Evolutionary conservation across 306 rosid species (phyloP), one percentile per base, ranked within the genome.

Genomic region (Begonia loranthoides): DNA sequence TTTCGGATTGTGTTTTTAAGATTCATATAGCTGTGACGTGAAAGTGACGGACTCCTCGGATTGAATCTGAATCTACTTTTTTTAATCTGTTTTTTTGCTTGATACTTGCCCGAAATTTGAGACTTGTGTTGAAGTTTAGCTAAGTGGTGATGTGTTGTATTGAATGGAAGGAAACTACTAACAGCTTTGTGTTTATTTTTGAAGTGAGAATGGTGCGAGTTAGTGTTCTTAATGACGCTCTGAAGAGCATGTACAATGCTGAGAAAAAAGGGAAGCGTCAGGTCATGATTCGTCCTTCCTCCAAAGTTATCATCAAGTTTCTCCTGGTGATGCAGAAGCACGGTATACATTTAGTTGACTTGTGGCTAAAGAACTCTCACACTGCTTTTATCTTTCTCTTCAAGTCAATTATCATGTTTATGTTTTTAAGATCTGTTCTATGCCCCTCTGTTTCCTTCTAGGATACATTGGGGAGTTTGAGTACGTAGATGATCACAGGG

Each of bases 381-480:
- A 2, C 15, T 43, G 47, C 15, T n/a, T 43, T n/a, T 4, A n/a
- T 43, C 4, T 28, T 13, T 45, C 13, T 46, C 36, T 12, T 10
- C 5, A 15, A 45, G 2, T 5, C 15, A 9, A 43, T 11, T n/a
- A 43, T 7, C 6, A 43, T 43, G 47, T 43, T 43, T 43, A 10
- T 11, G 47, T 13, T 43, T 50, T 5, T 56, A 16, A 10, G 17
- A 13, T 52, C 17, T 52, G 46, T 43, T 43, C 14, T 10, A 10
- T 60, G 21, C 1, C 55, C 50, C 41, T n/a, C 15, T 15, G 19
- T 19, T 19, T 19, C 45, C 39, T 45, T 14, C 4, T 15, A 76
- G 82, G 78, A 15, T 72, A 72, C 66, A 76, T 76, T 10, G 82
- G 79, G 0, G 82, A 76, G 54, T 76, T 76, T 5, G 82, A 76